Percentiles rank a stretch among this genome's conserved stretches.
These are phyloP conservation scores for Picea abies DNA, from an alignment of 83 land plant species.

Conservation along the genomic window DNA sequence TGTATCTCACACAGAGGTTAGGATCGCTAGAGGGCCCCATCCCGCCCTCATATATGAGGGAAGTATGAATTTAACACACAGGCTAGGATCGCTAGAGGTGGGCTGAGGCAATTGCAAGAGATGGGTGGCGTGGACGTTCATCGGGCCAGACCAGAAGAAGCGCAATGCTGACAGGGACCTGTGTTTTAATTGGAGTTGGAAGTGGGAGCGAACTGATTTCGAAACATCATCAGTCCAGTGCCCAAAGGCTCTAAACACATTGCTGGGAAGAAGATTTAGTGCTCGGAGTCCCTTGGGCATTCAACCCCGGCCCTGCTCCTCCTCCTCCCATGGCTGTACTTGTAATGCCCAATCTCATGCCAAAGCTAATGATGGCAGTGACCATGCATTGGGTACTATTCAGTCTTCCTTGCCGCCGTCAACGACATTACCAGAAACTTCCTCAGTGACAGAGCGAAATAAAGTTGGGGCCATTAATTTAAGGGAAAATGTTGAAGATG, in stretches of 20 bases:
- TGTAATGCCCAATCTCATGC: background rate
- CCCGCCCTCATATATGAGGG: too few species aligned
- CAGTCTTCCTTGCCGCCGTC: background rate
- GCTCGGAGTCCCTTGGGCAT: background rate
- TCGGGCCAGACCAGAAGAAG: too few species aligned
- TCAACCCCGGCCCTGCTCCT: background rate
- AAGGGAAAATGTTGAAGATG: slow-evolving; percentile 11
- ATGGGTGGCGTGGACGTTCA: too few species aligned
- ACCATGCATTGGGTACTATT: too few species aligned
- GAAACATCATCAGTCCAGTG: background rate
- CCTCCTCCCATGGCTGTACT: background rate
- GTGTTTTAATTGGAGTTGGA: background rate
- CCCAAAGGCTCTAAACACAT: background rate
- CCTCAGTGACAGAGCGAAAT: background rate
- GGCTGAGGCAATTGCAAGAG: too few species aligned
- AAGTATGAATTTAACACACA: too few species aligned
- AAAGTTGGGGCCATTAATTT: background rate
- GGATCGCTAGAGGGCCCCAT: too few species aligned
- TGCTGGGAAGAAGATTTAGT: slow-evolving; percentile 3
- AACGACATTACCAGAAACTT: too few species aligned
- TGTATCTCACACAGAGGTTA: too few species aligned
- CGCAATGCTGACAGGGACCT: too few species aligned
- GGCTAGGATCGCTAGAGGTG: too few species aligned
- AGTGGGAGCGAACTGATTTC: background rate
- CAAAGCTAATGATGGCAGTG: too few species aligned